Percentiles rank a stretch among this genome's conserved stretches.
These are phyloP conservation scores for Citrus unshiu DNA, from an alignment of 345 rosid genomes.

Conservation along the genomic window DNA sequence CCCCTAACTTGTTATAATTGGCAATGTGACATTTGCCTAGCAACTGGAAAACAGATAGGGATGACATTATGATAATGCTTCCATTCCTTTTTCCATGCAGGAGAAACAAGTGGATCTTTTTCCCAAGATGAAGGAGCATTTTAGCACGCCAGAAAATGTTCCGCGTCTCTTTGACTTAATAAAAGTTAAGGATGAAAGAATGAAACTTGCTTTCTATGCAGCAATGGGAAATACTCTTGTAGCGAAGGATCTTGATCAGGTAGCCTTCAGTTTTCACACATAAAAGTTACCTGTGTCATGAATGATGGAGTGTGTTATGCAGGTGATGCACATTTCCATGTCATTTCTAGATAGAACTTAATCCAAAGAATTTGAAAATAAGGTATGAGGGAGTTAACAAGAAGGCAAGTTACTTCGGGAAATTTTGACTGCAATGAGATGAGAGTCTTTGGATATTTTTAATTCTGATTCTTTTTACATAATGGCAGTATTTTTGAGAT, in stretches of 20 bases:
- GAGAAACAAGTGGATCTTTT: constrained; percentile 75
- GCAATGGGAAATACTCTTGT: constrained; percentile 81
- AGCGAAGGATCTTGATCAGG: constrained; percentile 94
- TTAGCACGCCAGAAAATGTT: constrained; percentile 82
- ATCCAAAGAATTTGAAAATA: neutral
- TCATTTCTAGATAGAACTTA: neutral
- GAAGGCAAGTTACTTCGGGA: neutral
- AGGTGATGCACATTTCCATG: neutral
- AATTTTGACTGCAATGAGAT: neutral
- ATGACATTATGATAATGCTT: constrained; percentile 4
- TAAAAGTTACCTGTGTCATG: neutral
- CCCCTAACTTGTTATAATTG: neutral
- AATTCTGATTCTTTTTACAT: neutral
- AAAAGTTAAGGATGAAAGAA: constrained; percentile 80
- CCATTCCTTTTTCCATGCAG: constrained; percentile 36
- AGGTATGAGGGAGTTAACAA: neutral
- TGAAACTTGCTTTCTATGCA: constrained; percentile 92
- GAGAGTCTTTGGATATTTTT: neutral
- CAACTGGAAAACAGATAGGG: neutral
- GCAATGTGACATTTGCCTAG: neutral
- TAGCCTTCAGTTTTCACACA: constrained; percentile 15
- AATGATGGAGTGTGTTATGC: neutral
- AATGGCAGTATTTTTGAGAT: neutral
- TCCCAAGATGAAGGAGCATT: constrained; percentile 54
- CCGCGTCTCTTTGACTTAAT: constrained; percentile 92